phyloP scores from a whole-genome alignment of 768 basidiomycete genomes.

The Podaxis mareebaensis region DNA sequence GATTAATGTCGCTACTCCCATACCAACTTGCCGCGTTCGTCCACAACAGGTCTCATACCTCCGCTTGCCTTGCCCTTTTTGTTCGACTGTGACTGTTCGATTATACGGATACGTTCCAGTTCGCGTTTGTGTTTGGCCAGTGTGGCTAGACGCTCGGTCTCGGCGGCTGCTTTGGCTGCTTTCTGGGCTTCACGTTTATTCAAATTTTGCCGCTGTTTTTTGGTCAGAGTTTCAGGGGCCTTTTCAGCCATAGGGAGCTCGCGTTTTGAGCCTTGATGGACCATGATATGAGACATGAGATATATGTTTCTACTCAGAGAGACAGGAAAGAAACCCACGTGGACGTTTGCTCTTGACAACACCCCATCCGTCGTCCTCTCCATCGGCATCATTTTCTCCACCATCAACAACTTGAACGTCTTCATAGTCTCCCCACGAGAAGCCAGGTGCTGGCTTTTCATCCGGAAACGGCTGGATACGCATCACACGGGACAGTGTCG shows the following conservation, averaged over 20 bases:
- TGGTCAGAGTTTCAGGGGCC: conserved; percentile 52
- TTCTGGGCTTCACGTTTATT: conserved; percentile 59
- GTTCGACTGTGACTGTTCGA: conserved; percentile 41
- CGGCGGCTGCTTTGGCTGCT: conserved; percentile 54
- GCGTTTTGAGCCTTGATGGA: conserved; percentile 7
- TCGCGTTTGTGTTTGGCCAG: conserved; percentile 63
- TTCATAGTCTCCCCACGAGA: conserved; percentile 80
- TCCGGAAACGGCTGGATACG: conserved; percentile 60
- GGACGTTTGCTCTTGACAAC: conserved; percentile 61
- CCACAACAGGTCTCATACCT: conserved; percentile 63
- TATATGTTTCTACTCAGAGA: background rate
- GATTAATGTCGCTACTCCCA: conserved; percentile 44
- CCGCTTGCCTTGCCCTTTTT: conserved; percentile 43
- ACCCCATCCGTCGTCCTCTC: conserved; percentile 81
- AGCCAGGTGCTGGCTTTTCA: conserved; percentile 62
- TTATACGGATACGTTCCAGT: conserved; percentile 53
- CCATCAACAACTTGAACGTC: conserved; percentile 48
- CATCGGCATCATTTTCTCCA: conserved; percentile 59
- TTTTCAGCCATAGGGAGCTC: conserved; percentile 21
- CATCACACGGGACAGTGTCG: conserved; percentile 61
- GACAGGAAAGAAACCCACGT: conserved; percentile 32
- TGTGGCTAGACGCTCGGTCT: conserved; percentile 47
- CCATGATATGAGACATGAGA: conserved; percentile 5
- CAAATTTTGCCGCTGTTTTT: conserved; percentile 71
- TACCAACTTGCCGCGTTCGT: conserved; percentile 56